Base-by-base conservation (phyloP, 108 stramenopile species). In the Cyclotella baltica region DNA sequence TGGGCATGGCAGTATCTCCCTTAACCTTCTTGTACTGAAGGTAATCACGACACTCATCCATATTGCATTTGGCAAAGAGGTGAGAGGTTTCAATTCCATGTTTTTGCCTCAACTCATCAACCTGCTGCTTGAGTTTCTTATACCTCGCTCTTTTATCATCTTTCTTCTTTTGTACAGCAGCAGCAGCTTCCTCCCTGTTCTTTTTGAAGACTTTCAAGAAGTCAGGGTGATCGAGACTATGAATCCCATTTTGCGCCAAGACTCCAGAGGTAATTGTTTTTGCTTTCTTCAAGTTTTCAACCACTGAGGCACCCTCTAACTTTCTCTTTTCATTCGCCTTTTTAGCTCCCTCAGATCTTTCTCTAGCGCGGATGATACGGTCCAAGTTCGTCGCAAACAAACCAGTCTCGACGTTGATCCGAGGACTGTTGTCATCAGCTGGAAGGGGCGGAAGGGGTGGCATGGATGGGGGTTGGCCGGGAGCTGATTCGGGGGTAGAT, bases 191-290 rank as follows among this genome's bases (percentile, higher is more conserved):
- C 5, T 4, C 59, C n/a, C 15, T 10, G n/a, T 1, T 30, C 15
- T 61, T 22, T 13, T 33, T 1, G 16, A 64, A 15, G 20, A 5
- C 20, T 10, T 13, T 23, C 0, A 40, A 18, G 27, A 64, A 20
- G 1, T 19, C 36, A 8, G 37, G n/a, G 28, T 64, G n/a, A 13
- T 40, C 27, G n/a, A 64, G 38, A 40, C n/a, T 13, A 35, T 70
- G 69, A 27, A 70, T 57, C 13, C 55, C 53, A 29, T 58, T 59
- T 23, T 38, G 18, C 23, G 37, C 56, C 55, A 71, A n/a, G 8
- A 71, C 70, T 25, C 70, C 70, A 37, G 70, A 5, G 6, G 70
- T 40, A 23, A 71, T 57, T n/a, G 0, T 33, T 43, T 61, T 33
- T 15, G 11, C 1, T 34, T 61, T 31, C n/a, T 13, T 33, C 13